A percentile compares a stretch with the other conserved stretches of the same genome.
These are phyloP conservation scores for Protostelium mycophagum DNA, from an alignment of 78 protist genomes.

Conservation along the genomic window DNA sequence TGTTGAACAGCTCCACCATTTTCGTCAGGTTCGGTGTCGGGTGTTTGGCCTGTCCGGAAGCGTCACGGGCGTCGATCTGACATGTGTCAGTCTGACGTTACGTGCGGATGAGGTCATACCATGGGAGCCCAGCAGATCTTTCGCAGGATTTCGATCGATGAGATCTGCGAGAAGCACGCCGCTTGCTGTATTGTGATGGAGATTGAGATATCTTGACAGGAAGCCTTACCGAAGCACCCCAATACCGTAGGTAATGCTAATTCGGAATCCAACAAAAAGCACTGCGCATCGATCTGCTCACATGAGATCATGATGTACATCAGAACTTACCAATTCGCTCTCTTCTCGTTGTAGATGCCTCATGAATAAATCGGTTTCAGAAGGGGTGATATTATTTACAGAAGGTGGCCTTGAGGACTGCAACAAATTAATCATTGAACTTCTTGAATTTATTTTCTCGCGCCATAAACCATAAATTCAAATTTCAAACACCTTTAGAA, in stretches of 20 bases:
- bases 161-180: neutral
- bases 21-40: neutral
- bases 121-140: neutral
- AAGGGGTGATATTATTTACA: neutral
- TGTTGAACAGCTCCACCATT: neutral
- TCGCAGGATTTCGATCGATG: neutral
- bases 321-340: too few species aligned
- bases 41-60: neutral
- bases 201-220: neutral
- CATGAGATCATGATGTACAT: neutral
- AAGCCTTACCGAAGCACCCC: neutral
- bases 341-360: neutral
- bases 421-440: too few species aligned
- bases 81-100: neutral
- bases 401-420: neutral
- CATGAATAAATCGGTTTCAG: neutral
- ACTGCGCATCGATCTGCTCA: neutral
- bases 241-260: neutral
- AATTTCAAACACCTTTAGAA: neutral
- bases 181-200: neutral
- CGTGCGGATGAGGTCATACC: neutral
- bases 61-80: too few species aligned
- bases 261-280: neutral
- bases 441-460: too few species aligned
- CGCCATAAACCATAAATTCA: neutral